phyloP scores from a whole-genome alignment of 768 basidiomycete genomes.

The Hemileccinum rubropunctum region DNA sequence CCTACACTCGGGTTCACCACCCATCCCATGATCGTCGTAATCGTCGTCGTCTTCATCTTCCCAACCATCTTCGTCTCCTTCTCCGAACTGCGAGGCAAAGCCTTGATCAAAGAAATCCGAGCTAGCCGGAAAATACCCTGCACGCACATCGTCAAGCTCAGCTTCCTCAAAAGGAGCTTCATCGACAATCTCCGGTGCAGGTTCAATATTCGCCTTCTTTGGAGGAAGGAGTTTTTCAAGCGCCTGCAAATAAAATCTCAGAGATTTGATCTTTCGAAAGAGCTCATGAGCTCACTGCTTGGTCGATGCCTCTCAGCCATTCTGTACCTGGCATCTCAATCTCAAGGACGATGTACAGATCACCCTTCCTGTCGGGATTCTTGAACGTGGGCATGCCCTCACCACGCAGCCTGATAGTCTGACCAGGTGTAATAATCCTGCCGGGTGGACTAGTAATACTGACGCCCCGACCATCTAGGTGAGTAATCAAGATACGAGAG shows the following conservation, averaged over 20 bases:
- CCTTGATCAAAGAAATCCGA: conserved; percentile 75
- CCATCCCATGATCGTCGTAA: conserved; percentile 38
- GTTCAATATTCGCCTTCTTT: conserved; percentile 71
- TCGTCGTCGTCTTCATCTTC: conserved; percentile 71
- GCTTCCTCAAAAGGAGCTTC: conserved; percentile 71
- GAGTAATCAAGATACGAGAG: conserved; percentile 83
- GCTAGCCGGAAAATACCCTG: conserved; percentile 70
- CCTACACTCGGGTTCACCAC: conserved; percentile 56
- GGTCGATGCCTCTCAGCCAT: conserved; percentile 71
- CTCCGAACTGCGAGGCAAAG: conserved; percentile 69
- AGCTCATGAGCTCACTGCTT: conserved; percentile 40
- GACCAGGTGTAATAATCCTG: conserved; percentile 71
- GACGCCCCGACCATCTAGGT: conserved; percentile 92
- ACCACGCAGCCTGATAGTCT: conserved; percentile 70
- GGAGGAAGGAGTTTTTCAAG: conserved; percentile 69
- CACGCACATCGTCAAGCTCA: conserved; percentile 82
- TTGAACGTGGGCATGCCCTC: conserved; percentile 91
- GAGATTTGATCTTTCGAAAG: not conserved
- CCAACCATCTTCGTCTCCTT: conserved; percentile 65
- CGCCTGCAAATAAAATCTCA: conserved; percentile 41
- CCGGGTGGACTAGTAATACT: conserved; percentile 70
- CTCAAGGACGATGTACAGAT: conserved; percentile 77
- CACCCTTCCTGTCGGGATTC: conserved; percentile 64
- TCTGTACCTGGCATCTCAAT: conserved; percentile 84
- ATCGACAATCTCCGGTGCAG: conserved; percentile 67